phyloP scores from a whole-genome alignment of 345 rosid species.

The Eucalyptus regnans region DNA sequence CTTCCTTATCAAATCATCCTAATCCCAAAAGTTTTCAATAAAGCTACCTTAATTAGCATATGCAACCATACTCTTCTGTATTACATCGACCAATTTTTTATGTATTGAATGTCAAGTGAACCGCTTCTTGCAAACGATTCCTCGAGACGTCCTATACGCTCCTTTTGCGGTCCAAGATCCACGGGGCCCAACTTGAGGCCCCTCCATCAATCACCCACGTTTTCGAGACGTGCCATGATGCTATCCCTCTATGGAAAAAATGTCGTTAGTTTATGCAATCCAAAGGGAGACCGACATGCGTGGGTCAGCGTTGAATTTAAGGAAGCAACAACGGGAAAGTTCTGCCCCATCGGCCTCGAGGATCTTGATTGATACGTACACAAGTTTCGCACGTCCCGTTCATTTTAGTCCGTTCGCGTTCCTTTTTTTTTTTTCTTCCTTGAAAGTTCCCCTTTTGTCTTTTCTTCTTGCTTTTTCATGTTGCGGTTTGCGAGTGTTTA shows the following conservation, averaged over 20 bases:
- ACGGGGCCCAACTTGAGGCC: not conserved
- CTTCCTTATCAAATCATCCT: not conserved
- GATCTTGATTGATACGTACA: not conserved
- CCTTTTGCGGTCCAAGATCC: not conserved
- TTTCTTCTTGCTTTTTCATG: not conserved
- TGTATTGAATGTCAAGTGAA: not conserved
- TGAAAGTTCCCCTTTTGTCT: not conserved
- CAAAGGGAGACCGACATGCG: not conserved
- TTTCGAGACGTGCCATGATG: not conserved
- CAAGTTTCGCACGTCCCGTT: not conserved
- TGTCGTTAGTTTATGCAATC: not conserved
- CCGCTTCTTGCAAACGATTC: not conserved
- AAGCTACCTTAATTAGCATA: too few species aligned
- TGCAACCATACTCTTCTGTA: accelerated
- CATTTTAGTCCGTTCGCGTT: not conserved
- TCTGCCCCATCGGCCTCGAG: not conserved
- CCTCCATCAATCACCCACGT: not conserved
- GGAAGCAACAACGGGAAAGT: not conserved
- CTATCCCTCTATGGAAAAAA: not conserved
- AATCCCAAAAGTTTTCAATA: not conserved
- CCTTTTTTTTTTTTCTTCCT: not conserved
- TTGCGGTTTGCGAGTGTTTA: not conserved
- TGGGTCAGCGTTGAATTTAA: not conserved
- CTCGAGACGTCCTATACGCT: not conserved
- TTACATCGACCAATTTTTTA: too few species aligned